phyloP scores from a whole-genome alignment of 768 basidiomycete species.

The Trametopsis cervina region DNA sequence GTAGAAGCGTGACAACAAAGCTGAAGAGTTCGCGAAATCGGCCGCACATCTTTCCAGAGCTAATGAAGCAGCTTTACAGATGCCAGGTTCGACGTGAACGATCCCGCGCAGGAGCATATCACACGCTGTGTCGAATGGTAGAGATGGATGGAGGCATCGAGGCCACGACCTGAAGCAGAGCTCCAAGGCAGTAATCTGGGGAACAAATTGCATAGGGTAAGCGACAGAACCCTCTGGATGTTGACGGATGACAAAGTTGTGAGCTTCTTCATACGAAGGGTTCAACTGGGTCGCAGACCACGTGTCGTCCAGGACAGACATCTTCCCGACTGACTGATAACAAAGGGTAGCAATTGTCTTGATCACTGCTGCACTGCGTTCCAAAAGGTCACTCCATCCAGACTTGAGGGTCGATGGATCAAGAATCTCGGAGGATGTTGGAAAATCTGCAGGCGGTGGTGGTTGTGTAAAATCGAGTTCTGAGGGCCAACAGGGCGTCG shows the following conservation, averaged over 20 bases:
- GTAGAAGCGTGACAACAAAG: constrained; percentile 58
- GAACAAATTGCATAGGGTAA: constrained; percentile 52
- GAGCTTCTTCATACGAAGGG: constrained; percentile 60
- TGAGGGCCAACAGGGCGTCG: constrained; percentile 73
- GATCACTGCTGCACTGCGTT: constrained; percentile 52
- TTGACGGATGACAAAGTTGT: constrained; percentile 58
- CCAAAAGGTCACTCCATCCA: constrained; percentile 67
- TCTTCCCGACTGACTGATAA: constrained; percentile 57
- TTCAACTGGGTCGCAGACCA: constrained; percentile 60
- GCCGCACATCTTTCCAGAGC: constrained; percentile 71
- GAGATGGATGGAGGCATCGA: constrained; percentile 56
- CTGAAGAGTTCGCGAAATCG: constrained; percentile 45
- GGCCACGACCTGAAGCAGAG: constrained; percentile 83
- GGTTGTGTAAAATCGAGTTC: constrained; percentile 56
- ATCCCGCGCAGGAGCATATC: constrained; percentile 77
- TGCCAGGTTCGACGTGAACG: constrained; percentile 75
- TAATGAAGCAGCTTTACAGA: constrained; percentile 60
- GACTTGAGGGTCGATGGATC: constrained; percentile 53
- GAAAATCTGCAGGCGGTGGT: constrained; percentile 58
- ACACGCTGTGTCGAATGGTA: constrained; percentile 52
- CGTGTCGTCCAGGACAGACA: constrained; percentile 84
- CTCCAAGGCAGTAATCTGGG: constrained; percentile 67
- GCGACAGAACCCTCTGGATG: constrained; percentile 60
- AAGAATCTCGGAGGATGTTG: constrained; percentile 57
- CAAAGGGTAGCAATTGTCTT: constrained; percentile 52